A percentile compares a stretch with the other conserved stretches of the same genome.
These are phyloP conservation scores for Peniophora sp. DNA, from an alignment of 1,284 basidiomycete genomes.

Conservation along the genomic window DNA sequence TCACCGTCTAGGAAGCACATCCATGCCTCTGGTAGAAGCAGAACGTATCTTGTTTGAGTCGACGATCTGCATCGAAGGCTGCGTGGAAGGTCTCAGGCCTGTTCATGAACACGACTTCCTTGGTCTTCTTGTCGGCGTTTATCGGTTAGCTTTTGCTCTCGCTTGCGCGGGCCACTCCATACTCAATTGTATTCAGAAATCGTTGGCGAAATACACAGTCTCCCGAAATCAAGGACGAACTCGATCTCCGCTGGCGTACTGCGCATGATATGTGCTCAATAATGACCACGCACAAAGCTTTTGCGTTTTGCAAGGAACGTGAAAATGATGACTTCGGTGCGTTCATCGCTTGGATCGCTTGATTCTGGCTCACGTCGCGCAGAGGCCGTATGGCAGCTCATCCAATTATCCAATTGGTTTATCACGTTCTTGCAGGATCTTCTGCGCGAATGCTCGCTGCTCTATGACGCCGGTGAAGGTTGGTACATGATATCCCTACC, in stretches of 20 bases:
- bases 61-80: constrained; percentile 9
- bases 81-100: constrained; percentile 23
- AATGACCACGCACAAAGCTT: constrained; percentile 48
- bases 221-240: constrained; percentile 28
- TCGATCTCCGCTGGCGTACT: constrained; percentile 41
- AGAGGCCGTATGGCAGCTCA: constrained; percentile 1
- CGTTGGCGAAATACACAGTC: constrained; percentile 49
- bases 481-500: not conserved
- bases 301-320: constrained; percentile 57
- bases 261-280: constrained; percentile 60
- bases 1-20: constrained; percentile 13
- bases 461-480: constrained; percentile 14
- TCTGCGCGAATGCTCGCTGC: constrained; percentile 41
- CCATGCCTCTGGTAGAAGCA: constrained; percentile 9
- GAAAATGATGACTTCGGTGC: constrained; percentile 55
- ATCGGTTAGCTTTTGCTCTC: constrained; percentile 39
- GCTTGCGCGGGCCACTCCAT: not conserved
- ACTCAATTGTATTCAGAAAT: constrained; percentile 21
- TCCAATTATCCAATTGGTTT: not conserved
- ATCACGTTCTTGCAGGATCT: not conserved
- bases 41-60: constrained; percentile 11
- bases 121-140: constrained; percentile 15
- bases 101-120: constrained; percentile 16
- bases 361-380: not conserved
- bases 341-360: constrained; percentile 2